Evolutionary conservation across 2,329 filamentous ascomycete species (phyloP), one percentile per base, ranked within the genome.

Genomic region (Simplicillium aogashimaense): DNA sequence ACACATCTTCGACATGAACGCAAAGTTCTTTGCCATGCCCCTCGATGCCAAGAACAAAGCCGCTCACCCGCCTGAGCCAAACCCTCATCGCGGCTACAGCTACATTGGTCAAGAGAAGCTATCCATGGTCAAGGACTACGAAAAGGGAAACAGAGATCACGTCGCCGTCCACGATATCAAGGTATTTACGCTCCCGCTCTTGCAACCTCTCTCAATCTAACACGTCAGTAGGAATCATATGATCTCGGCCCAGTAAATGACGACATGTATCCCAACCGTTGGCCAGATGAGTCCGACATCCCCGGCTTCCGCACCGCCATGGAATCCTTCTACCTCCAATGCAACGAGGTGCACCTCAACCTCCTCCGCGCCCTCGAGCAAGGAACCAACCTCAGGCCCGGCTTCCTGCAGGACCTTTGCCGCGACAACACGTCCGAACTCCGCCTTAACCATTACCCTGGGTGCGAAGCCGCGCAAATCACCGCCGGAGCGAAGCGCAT

Each of bases 281-380:
- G 56, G 55, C 50, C 53, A 4, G 46, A 49, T 0, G 54, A 55
- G 10, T 47, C 46, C 14, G 38, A 48, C 17, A 39, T 53, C 34
- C 47, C 52, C 6, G 47, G 50, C 8, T 50, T 55, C 36, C 43
- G 52, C 25, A 41, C 29, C 1, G 53, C 54, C 17, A 54, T 53
- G 50, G 53, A 78, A 39, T 58, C 60, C 2, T 94, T 94, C 58
- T 83, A 82, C 49, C 69, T 71, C 13, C 69, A 70, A 42, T 89
- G 85, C 58, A 85, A 86, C 57, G 57, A 65, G 13, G 61, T 94
- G 30, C 83, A 94, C 59, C 67, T 74, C 35, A 66, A 84, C 44
- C 72, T 90, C 20, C 88, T 92, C 78, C 70, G 79, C 3, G 83
- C 83, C 7, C 83, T 90, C 42, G 84, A 83, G 1, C 63, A 87